Percentiles rank a stretch among this genome's conserved stretches.
phyloP scores from a whole-genome alignment of 2,329 filamentous ascomycete genomes.

The Colletotrichum scovillei region DNA sequence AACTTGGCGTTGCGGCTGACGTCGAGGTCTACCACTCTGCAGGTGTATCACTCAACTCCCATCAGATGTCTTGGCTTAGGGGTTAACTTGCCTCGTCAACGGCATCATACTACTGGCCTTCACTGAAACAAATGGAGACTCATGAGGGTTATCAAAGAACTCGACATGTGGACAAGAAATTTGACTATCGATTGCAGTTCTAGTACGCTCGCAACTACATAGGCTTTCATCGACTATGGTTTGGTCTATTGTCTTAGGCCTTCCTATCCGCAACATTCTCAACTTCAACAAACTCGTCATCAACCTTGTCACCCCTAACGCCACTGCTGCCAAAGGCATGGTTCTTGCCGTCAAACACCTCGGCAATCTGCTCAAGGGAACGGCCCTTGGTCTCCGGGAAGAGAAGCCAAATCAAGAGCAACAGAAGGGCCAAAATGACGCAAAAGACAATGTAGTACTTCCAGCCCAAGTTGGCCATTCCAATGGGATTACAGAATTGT shows the following conservation, averaged over 20 bases:
- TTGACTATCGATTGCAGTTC: background rate
- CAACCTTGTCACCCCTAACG: background rate
- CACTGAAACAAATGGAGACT: no score
- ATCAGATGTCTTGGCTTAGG: no score
- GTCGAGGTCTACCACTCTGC: background rate
- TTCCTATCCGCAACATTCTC: conserved; percentile 13
- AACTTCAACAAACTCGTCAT: conserved; percentile 23
- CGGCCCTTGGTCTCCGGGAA: conserved; percentile 44
- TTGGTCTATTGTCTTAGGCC: background rate
- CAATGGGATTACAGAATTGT: conserved; percentile 57
- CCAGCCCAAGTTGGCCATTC: conserved; percentile 46
- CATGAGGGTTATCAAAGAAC: background rate
- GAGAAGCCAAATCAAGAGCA: conserved; percentile 39
- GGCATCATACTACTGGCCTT: no score
- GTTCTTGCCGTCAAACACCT: conserved; percentile 36
- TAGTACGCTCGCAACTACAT: background rate
- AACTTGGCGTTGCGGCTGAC: background rate
- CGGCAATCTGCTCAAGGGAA: conserved; percentile 38
- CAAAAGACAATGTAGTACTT: conserved; percentile 41
- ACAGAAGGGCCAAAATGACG: conserved; percentile 31
- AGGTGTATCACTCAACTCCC: background rate
- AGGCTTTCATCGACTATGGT: background rate
- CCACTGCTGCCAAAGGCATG: background rate
- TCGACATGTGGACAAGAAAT: background rate
- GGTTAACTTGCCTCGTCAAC: no score